A percentile compares a stretch with the other conserved stretches of the same genome.
Evolutionary conservation across 139 green algal species (phyloP).

Genomic region (Zygnema circumcarinatum): DNA sequence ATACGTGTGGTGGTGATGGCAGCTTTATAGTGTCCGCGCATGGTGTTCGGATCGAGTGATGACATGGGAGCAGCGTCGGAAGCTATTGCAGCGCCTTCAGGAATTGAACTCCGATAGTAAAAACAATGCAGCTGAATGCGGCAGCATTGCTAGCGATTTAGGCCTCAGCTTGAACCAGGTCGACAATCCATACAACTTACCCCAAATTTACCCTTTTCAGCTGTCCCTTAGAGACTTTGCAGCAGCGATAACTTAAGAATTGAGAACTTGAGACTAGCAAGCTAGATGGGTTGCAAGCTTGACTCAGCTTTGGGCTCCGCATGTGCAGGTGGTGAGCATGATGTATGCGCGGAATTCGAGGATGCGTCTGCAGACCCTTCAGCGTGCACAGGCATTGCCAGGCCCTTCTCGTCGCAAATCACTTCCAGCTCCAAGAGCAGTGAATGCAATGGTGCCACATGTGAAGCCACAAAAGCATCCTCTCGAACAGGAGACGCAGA

Average conservation of each 20-base stretch:
- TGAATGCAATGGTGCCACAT: neutral
- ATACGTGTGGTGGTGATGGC: neutral
- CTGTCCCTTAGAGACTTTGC: too few relatives aligned
- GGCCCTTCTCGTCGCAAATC: neutral
- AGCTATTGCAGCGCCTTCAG: neutral
- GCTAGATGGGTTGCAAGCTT: too few relatives aligned
- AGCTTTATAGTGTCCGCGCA: neutral
- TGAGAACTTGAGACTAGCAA: too few relatives aligned
- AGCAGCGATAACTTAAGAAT: too few relatives aligned
- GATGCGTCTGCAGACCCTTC: neutral
- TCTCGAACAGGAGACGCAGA: too few relatives aligned
- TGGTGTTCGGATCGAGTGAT: neutral
- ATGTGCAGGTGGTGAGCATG: conserved; percentile 22
- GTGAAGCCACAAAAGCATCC: too few relatives aligned
- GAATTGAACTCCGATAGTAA: neutral
- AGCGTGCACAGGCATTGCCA: neutral
- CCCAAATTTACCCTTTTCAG: too few relatives aligned
- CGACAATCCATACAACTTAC: neutral
- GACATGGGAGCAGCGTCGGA: neutral
- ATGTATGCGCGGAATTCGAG: neutral
- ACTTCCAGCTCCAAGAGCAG: too few relatives aligned
- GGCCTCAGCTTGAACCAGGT: neutral
- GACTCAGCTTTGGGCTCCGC: too few relatives aligned
- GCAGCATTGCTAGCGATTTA: neutral
- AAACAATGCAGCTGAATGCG: neutral